Percentiles rank a stretch among this genome's conserved stretches.
Evolutionary conservation across 768 basidiomycete species (phyloP).

Genomic region (Candolleomyces eurysporus): DNA sequence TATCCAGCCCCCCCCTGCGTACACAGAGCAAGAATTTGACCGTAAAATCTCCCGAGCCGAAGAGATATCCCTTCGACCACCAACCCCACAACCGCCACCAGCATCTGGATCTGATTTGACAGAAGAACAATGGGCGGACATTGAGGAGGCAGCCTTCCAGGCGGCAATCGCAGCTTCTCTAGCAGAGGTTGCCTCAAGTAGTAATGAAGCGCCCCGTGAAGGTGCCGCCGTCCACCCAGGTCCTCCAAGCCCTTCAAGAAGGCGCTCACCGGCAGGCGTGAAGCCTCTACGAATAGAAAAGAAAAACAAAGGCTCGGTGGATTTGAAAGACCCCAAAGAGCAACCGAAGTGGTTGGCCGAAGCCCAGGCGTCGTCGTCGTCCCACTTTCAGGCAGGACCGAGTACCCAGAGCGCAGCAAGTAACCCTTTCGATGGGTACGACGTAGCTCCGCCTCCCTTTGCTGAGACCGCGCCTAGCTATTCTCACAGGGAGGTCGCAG

Average conservation of each 20-base stretch:
- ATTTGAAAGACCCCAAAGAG: constrained; percentile 7
- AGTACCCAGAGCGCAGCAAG: background rate
- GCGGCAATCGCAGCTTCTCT: constrained; percentile 6
- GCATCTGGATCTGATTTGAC: constrained; percentile 11
- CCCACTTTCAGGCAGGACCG: background rate
- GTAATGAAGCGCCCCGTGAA: background rate
- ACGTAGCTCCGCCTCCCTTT: constrained; percentile 9
- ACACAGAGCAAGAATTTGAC: constrained; percentile 51
- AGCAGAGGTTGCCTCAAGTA: background rate
- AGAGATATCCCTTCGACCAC: constrained; percentile 34
- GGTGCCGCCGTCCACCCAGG: background rate
- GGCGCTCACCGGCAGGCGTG: background rate
- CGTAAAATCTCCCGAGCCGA: constrained; percentile 46
- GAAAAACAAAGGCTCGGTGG: constrained; percentile 15
- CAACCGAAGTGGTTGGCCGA: constrained; percentile 10
- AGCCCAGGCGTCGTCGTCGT: background rate
- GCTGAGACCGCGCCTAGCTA: background rate
- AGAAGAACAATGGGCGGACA: constrained; percentile 49
- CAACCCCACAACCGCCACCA: constrained; percentile 16
- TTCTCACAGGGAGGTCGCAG: background rate
- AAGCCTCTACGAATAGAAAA: constrained; percentile 22
- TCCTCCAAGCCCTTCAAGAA: constrained; percentile 8
- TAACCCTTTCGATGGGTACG: constrained; percentile 2
- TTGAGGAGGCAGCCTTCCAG: constrained; percentile 35
- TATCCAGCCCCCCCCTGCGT: constrained; percentile 41